Evolutionary conservation across 83 land plant species (phyloP), one percentile per base, ranked within the genome.

Genomic region (Isoetes engelmannii): DNA sequence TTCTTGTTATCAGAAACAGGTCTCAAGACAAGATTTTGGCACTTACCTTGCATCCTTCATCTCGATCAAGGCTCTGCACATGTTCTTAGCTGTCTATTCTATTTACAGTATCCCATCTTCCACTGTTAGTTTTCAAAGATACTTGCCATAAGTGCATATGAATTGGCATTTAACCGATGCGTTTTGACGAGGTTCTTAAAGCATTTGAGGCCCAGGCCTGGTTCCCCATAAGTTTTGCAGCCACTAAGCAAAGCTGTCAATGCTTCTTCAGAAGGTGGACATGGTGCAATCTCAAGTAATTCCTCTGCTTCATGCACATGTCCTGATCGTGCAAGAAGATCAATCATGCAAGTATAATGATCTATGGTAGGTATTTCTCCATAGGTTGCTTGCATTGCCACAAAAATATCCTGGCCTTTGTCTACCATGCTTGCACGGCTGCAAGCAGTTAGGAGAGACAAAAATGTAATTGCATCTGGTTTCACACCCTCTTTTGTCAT

Each of bases 251-350:
- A 63, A 7, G 65, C 45, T 6, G n/a, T 17, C 65, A 44, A 63
- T 42, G 65, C 65, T 37, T 17, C 65, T 42, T 42, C 65, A 28
- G 47, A 15, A 6, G 65, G n/a, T 43, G 65, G 65, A 37, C 65
- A 63, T 37, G 10, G 6, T 47, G n/a, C n/a, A 17, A 63, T 63
- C 28, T 28, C 44, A 17, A 37, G 13, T 8, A 63, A 63, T 13
- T 63, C 5, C 45, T 63, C 65, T 63, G 65, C 65, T 3, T 18
- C 65, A 7, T 17, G 7, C 44, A 63, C 9, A n/a, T 42, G 43
- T 7, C 65, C 65, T 63, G 65, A 63, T 63, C 65, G 43, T 42
- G 65, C 65, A 3, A 63, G 65, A 42, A 63, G 65, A 37, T 63
- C 65, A 42, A 63, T 47, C n/a, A 63, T 17, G 44, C 65, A 63